Conservation (phyloP, 108 stramenopile species). For the Hondaea fermentalgiana region DNA sequence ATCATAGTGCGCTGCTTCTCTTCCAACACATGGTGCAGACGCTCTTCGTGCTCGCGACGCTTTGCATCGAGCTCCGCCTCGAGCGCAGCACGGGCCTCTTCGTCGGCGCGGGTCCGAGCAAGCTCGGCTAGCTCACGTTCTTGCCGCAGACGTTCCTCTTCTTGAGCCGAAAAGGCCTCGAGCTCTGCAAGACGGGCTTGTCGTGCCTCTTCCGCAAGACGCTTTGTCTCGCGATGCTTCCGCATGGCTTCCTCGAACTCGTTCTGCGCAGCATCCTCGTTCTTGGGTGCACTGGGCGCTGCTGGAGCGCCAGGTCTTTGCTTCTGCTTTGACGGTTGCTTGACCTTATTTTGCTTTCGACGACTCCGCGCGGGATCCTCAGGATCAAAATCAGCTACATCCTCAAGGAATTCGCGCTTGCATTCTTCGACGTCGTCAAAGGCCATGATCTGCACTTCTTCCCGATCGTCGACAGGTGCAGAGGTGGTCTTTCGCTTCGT, state of each 20-base stretch:
- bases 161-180: not conserved
- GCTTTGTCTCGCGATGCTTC: conserved; percentile 28
- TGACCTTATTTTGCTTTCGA: not conserved
- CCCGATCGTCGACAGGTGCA: no score
- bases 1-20: conserved; percentile 26
- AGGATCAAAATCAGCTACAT: no score
- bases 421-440: no score
- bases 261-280: conserved; percentile 14
- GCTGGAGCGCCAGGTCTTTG: no score
- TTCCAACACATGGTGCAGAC: not conserved
- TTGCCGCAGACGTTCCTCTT: not conserved
- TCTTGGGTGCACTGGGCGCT: no score
- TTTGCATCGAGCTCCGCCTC: conserved; percentile 19
- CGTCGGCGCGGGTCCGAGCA: not conserved
- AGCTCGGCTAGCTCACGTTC: not conserved
- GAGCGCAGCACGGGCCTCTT: not conserved
- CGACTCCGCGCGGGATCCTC: no score
- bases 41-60: not conserved
- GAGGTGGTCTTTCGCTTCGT: no score
- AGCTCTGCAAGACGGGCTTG: not conserved
- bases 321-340: not conserved
- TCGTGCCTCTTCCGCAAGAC: not conserved
- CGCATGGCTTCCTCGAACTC: conserved; percentile 37
- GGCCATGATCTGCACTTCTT: no score
- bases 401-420: no score